Base-by-base conservation (phyloP, 495 filamentous ascomycete genomes). In the Penicillium pulvis region DNA sequence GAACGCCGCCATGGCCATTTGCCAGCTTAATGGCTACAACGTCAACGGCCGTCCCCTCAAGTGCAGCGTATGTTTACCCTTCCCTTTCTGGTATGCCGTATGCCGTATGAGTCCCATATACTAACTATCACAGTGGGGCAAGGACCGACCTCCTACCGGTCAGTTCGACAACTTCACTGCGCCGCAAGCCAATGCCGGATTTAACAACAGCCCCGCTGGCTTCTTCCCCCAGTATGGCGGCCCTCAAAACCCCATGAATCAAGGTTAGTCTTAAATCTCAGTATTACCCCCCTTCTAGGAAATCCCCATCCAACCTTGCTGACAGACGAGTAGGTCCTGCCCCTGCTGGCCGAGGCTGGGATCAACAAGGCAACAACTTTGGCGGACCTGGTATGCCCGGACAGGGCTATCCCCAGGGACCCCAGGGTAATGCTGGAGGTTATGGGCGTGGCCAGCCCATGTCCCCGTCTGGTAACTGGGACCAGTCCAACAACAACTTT, bases 1-100 rank as follows among this genome's bases (percentile, higher is more conserved):
- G 72, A 97, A 98, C 75, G 94, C 94, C 9, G 93, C 94, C 16
- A 96, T 94, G 90, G 91, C 94, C 17, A 99, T 99, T 68, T 99
- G 94, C 74, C 93, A 97, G 66, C 78, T 99, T 57, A 97, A 90
- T 65, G 92, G 93, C 9, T 97, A 97, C 74, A 94, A 97, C 67
- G 94, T 99, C 64, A 96, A 99, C 66, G 94, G 94, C 28, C 90
- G 94, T 65, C 95, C 94, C 51, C 73, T 99, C 65, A 99, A 99
- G 82, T 99, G 94, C 83, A 97, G 93, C 74, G 93, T 97, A 86
- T 73, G 91, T 64, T 51, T 44, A 56, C 14, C 44, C 47, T 51
- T 36, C 24, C 16, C 33, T 45, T 28, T 49, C 28, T 30, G n/a
- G 5, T 1, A 20, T 23, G 20, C 20, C 4, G 6, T 28, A 28